phyloP scores from a whole-genome alignment of 345 rosid genomes.

The Bruguiera parviflora region DNA sequence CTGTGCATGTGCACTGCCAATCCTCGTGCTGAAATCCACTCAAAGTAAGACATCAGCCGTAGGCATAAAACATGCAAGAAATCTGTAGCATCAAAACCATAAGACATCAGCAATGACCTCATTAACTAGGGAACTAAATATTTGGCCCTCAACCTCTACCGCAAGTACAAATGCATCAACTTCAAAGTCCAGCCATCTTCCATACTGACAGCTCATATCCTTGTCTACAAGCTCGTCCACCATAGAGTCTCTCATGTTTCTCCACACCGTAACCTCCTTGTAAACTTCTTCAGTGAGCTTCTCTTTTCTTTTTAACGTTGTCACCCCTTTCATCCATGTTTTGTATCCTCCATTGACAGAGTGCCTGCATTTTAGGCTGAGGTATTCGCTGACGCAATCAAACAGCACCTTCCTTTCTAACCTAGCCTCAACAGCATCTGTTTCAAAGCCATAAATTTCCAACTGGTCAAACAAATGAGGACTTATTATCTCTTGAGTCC shows the following conservation, averaged over 20 bases:
- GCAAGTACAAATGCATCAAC: constrained; percentile 61
- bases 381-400: constrained; percentile 68
- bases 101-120: constrained; percentile 57
- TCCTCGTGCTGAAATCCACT: background rate
- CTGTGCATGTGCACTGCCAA: too few relatives aligned
- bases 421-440: constrained; percentile 29
- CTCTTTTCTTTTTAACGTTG: constrained; percentile 48
- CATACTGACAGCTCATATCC: constrained; percentile 79
- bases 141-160: constrained; percentile 51
- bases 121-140: constrained; percentile 54
- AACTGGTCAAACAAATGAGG: constrained; percentile 65
- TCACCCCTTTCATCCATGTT: constrained; percentile 51
- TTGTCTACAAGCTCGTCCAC: constrained; percentile 89
- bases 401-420: constrained; percentile 57
- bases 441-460: constrained; percentile 40
- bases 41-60: too few relatives aligned
- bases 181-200: constrained; percentile 79
- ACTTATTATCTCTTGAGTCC: constrained; percentile 39
- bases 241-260: constrained; percentile 70
- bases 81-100: constrained; percentile 9
- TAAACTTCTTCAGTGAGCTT: constrained; percentile 63
- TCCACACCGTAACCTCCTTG: constrained; percentile 64
- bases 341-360: constrained; percentile 51
- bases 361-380: constrained; percentile 54
- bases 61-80: too few relatives aligned